Percentiles rank a stretch among this genome's conserved stretches.
These are phyloP conservation scores for Phytophthora constricta DNA, from an alignment of 352 stramenopile genomes.

Conservation along the genomic window DNA sequence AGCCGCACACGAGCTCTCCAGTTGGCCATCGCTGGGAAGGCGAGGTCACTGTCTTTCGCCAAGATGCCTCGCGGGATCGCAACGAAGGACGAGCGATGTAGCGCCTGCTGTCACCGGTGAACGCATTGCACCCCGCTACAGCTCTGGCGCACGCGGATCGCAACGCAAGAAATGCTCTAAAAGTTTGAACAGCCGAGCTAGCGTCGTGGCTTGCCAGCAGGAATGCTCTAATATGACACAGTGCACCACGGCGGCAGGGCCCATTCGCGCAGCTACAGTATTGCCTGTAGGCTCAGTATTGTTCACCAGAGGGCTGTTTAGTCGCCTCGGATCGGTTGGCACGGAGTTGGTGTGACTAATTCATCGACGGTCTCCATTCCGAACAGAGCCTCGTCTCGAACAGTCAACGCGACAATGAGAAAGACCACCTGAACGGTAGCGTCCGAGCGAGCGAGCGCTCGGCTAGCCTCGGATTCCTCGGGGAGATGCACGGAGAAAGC, in stretches of 20 bases:
- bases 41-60: constrained; percentile 6
- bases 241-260: too few species aligned
- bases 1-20: constrained; percentile 9
- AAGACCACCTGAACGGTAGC: background rate
- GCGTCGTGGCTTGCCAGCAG: background rate
- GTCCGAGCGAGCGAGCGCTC: background rate
- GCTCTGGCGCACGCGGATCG: background rate
- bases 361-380: constrained; percentile 1
- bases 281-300: too few species aligned
- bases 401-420: background rate
- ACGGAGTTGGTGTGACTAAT: background rate
- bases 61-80: constrained; percentile 4
- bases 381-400: background rate
- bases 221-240: too few species aligned
- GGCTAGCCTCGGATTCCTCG: too few species aligned
- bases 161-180: background rate
- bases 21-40: constrained; percentile 12
- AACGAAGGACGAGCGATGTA: constrained; percentile 15
- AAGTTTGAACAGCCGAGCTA: constrained; percentile 1
- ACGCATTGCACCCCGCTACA: background rate
- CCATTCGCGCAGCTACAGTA: too few species aligned
- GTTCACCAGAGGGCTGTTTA: too few species aligned
- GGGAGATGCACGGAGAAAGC: constrained; percentile 7
- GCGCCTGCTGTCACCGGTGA: constrained; percentile 5
- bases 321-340: too few species aligned